Evolutionary conservation across 2,329 filamentous ascomycete genomes (phyloP), one percentile per base, ranked within the genome.

Genomic region (Graphiopsis chlorocephala): DNA sequence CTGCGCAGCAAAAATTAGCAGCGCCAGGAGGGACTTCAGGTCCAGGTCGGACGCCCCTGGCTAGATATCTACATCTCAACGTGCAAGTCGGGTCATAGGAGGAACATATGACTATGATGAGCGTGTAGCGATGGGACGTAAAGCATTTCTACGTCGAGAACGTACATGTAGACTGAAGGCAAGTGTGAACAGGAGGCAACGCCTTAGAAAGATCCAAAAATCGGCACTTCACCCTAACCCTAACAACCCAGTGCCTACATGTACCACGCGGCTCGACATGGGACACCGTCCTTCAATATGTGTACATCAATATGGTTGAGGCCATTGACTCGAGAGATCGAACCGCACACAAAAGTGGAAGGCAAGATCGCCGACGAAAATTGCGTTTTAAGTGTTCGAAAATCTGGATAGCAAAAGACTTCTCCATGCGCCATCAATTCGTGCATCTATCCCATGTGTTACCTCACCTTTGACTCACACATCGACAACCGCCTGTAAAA

Each of bases 401-500:
- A 7, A 33, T 2, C 35, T 12, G 10, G 11, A 11, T 3, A 20
- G 8, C 38, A 20, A 11, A 4, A 45, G 8, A n/a, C 2, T 20
- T 4, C 4, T 2, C 5, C 2, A 2, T 1, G n/a, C 4, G 8
- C 2, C 2, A 31, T 31, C 2, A 10, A 31, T 2, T 31, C 8
- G 10, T 31, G 5, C 29, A 31, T 11, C 11, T 31, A 14, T 15
- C 10, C 15, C 31, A 33, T 33, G 12, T 11, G 15, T 33, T 14
- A 15, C 15, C 12, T 33, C 10, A 14, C 10, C 12, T 6, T 14
- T 2, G 6, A 35, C 33, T 35, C 33, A 15, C 33, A 35, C 1
- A 38, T 38, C 15, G 15, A n/a, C 0, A 5, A 5, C 38, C 8
- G n/a, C 17, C 6, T 10, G 6, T 3, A 5, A 8, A 8, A 17